Conservation (phyloP, 768 basidiomycete species). For the Coprinellus aureogranulatus region DNA sequence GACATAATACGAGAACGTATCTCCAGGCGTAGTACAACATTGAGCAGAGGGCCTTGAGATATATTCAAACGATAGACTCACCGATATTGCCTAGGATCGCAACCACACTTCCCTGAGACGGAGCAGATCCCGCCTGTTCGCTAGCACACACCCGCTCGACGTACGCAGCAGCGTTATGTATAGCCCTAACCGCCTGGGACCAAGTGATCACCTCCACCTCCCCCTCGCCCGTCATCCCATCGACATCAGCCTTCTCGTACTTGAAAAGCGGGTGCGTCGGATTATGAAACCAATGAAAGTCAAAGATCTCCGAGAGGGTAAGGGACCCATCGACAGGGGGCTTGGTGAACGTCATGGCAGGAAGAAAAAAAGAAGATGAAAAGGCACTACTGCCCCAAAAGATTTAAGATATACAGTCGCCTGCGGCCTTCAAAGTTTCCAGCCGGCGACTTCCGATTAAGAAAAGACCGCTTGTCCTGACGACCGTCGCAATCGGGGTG, state of each 20-base stretch:
- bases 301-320: slow-evolving; percentile 29
- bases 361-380: no score
- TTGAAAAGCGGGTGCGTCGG: slow-evolving; percentile 28
- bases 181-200: slow-evolving; percentile 16
- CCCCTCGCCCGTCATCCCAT: not conserved
- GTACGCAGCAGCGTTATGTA: slow-evolving; percentile 16
- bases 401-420: no score
- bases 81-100: slow-evolving; percentile 28
- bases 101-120: slow-evolving; percentile 17
- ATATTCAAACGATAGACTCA: slow-evolving; percentile 3
- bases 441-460: no score
- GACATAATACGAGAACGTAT: slow-evolving; percentile 33
- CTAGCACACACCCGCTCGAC: not conserved
- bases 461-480: no score
- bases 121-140: not conserved
- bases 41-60: no score
- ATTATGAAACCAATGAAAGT: slow-evolving; percentile 25
- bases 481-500: no score
- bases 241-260: slow-evolving; percentile 18
- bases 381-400: no score
- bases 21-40: no score
- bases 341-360: slow-evolving; percentile 11
- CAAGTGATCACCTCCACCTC: slow-evolving; percentile 16
- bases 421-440: no score
- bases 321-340: slow-evolving; percentile 34